Conservation (phyloP, 2,329 filamentous ascomycete genomes). For the Penicillium frequentans region DNA sequence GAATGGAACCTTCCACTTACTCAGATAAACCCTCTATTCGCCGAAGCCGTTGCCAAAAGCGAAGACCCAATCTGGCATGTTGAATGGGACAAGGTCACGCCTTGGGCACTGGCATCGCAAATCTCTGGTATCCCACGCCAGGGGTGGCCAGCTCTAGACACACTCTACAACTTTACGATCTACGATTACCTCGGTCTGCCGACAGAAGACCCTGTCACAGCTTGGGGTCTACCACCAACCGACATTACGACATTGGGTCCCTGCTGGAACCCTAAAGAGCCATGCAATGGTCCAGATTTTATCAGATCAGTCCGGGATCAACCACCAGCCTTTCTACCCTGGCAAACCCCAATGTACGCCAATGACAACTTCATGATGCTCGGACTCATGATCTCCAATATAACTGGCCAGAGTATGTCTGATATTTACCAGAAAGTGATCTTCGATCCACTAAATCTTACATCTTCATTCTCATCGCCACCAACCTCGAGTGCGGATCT, state of each 20-base stretch:
- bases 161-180: not conserved
- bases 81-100: conserved; percentile 51
- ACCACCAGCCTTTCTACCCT: conserved; percentile 46
- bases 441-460: conserved; percentile 46
- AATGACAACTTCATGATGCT: conserved; percentile 45
- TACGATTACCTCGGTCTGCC: conserved; percentile 1
- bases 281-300: conserved; percentile 28
- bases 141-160: conserved; percentile 25
- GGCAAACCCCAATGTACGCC: conserved; percentile 50
- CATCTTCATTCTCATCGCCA: conserved; percentile 38
- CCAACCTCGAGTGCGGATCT: conserved; percentile 25
- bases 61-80: conserved; percentile 19
- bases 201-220: not conserved
- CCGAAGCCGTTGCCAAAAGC: conserved; percentile 7
- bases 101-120: conserved; percentile 48
- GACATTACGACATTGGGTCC: conserved; percentile 9
- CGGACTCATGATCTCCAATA: conserved; percentile 47
- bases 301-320: conserved; percentile 29
- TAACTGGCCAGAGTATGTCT: conserved; percentile 42
- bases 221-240: conserved; percentile 30
- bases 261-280: conserved; percentile 3
- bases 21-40: conserved; percentile 46
- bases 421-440: conserved; percentile 45
- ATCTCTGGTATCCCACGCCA: conserved; percentile 42
- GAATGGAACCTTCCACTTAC: conserved; percentile 49